Conservation (phyloP, 306 rosid species). For the Vigna mungo region DNA sequence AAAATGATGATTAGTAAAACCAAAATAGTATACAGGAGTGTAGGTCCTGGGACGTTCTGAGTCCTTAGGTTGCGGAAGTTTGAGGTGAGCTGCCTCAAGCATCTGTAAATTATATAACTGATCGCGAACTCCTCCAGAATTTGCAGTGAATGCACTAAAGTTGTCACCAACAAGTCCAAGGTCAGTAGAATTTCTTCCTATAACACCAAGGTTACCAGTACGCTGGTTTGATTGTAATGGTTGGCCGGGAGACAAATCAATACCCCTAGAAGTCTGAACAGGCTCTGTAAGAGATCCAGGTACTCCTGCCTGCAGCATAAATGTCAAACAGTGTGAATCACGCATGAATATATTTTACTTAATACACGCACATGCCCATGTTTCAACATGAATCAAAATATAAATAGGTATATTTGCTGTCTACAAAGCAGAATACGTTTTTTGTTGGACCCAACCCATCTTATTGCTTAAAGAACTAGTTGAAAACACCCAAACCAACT, state of each 20-base stretch:
- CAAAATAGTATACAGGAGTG: conserved; percentile 60
- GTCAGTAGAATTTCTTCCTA: conserved; percentile 83
- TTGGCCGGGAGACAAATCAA: conserved; percentile 85
- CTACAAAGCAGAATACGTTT: neutral
- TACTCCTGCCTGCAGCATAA: conserved; percentile 60
- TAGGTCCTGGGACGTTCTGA: conserved; percentile 88
- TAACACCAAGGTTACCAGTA: conserved; percentile 76
- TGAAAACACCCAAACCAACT: too few species aligned
- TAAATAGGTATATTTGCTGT: neutral
- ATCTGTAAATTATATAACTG: conserved; percentile 73
- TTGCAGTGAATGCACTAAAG: conserved; percentile 56
- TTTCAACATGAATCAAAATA: conserved; percentile 15
- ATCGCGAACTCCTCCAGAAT: conserved; percentile 67
- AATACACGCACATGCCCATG: neutral
- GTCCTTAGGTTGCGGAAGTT: conserved; percentile 84
- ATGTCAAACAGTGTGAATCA: conserved; percentile 38
- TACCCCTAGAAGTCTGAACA: conserved; percentile 66
- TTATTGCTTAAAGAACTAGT: conserved; percentile 20
- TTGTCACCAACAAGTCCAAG: conserved; percentile 79
- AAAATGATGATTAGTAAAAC: conserved; percentile 21
- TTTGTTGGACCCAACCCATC: neutral
- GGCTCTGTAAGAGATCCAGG: conserved; percentile 72
- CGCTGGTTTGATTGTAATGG: conserved; percentile 74
- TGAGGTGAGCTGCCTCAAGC: conserved; percentile 80
- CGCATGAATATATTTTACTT: neutral